A percentile compares a stretch with the other conserved stretches of the same genome.
These are phyloP conservation scores for Apiospora sp. DNA, from an alignment of 2,329 filamentous ascomycete genomes.

Conservation along the genomic window DNA sequence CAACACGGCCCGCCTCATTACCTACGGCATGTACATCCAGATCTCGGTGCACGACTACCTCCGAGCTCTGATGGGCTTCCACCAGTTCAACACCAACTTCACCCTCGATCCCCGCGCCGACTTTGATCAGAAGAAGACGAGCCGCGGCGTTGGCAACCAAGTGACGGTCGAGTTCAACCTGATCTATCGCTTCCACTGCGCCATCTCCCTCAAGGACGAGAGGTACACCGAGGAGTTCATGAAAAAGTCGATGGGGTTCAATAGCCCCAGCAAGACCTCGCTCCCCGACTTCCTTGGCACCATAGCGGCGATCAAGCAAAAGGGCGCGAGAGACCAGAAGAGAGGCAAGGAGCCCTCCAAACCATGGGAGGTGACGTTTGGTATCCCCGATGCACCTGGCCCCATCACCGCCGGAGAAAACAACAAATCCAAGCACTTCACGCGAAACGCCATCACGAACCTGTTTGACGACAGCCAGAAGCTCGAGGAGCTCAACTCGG, in stretches of 20 bases:
- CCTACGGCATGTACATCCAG: constrained; percentile 62
- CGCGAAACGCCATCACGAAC: not conserved
- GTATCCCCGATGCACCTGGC: constrained; percentile 58
- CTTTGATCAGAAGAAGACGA: constrained; percentile 53
- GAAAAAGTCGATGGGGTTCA: constrained; percentile 50
- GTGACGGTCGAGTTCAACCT: constrained; percentile 75
- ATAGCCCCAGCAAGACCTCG: constrained; percentile 53
- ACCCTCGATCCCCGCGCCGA: constrained; percentile 58
- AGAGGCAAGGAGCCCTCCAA: constrained; percentile 31
- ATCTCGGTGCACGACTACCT: constrained; percentile 68
- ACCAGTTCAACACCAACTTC: constrained; percentile 66
- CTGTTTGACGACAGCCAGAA: not conserved
- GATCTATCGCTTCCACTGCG: constrained; percentile 71
- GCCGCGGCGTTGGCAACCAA: constrained; percentile 69
- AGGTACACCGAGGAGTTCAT: constrained; percentile 67
- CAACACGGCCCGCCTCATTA: constrained; percentile 62
- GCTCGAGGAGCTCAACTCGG: not conserved
- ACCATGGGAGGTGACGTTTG: constrained; percentile 50
- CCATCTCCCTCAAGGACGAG: constrained; percentile 67
- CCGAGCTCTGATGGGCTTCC: constrained; percentile 66
- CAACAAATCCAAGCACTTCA: not conserved
- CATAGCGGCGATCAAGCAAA: constrained; percentile 41
- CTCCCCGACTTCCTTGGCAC: constrained; percentile 56
- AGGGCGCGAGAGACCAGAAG: constrained; percentile 23
- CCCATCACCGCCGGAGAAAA: constrained; percentile 52